phyloP scores from a whole-genome alignment of 345 rosid species.

The Eucalyptus sp. region DNA sequence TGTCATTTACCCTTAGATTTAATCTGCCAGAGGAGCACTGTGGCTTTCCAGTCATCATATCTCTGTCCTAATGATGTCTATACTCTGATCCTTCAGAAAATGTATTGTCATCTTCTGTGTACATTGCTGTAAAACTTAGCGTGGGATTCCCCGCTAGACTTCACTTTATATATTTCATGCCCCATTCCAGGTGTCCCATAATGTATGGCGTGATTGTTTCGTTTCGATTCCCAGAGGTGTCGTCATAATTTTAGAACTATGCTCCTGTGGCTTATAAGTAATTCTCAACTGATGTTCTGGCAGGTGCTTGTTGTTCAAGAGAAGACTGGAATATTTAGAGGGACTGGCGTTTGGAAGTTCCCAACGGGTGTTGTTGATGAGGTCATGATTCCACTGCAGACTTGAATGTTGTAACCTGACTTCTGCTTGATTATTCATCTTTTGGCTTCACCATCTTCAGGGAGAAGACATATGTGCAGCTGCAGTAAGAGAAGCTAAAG shows the following conservation, averaged over 20 bases:
- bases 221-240: neutral
- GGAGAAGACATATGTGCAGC: slow-evolving; percentile 76
- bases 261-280: neutral
- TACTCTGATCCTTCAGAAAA: neutral
- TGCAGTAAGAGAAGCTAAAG: slow-evolving; percentile 83
- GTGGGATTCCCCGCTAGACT: neutral
- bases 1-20: neutral
- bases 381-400: slow-evolving; percentile 15
- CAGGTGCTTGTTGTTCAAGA: slow-evolving; percentile 84
- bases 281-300: neutral
- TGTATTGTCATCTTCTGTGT: neutral
- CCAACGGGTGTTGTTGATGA: slow-evolving; percentile 80
- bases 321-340: slow-evolving; percentile 41
- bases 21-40: neutral
- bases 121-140: neutral
- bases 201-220: neutral
- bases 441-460: slow-evolving; percentile 15
- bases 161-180: neutral
- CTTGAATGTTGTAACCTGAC: neutral
- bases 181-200: neutral
- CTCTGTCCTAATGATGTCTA: neutral
- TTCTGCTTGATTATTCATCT: neutral
- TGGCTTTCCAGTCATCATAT: neutral
- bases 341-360: slow-evolving; percentile 70
- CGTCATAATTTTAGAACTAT: neutral